Base-by-base conservation (phyloP, 208 protist genomes). In the Trypanosoma cruzi region DNA sequence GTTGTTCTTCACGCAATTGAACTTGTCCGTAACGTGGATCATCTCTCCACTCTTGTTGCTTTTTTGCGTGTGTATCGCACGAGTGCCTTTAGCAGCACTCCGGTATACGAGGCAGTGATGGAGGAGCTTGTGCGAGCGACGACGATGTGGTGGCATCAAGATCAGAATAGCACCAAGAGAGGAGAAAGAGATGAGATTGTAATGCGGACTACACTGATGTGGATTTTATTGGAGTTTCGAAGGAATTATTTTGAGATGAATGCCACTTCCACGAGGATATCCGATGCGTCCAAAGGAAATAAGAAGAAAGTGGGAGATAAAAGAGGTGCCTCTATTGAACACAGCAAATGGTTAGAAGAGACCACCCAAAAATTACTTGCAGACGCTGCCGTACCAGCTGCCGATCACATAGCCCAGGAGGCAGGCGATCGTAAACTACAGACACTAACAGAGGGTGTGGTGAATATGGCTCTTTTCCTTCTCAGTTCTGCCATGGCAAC, bases 51-150 rank as follows among this genome's bases (percentile, higher is more conserved):
- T 49, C 40, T 71, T 60, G 7, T 77, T 22, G n/a, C 55, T 49
- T 77, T 77, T 61, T 18, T 77, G 57, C 56, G 71, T 44, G 34
- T 77, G 24, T 77, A 67, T 40, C 63, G 71, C 22, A 67, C 64
- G 13, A 71, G 71, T 55, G 40, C 71, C 11, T 71, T 71, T 62
- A 40, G 31, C 37, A 59, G 22, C 32, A 53, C 32, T 29, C 0
- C 32, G 5, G 48, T 77, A 26, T 71, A 77, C 40, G 34, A 70
- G 40, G 40, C 18, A 18, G 48, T 71, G 22, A 50, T 77, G 54
- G 63, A 44, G 13, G 49, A 52, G 22, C 57, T 77, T 50, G 24
- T 71, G 20, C 49, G 58, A 16, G 44, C 53, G 10, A 18, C 55
- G 16, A 49, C 63, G 18, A n/a, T 4, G n/a, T 4, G 48, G 13